These are phyloP conservation scores for Schizochytrium sp. DNA, from an alignment of 108 stramenopile genomes.

Conservation along the genomic window DNA sequence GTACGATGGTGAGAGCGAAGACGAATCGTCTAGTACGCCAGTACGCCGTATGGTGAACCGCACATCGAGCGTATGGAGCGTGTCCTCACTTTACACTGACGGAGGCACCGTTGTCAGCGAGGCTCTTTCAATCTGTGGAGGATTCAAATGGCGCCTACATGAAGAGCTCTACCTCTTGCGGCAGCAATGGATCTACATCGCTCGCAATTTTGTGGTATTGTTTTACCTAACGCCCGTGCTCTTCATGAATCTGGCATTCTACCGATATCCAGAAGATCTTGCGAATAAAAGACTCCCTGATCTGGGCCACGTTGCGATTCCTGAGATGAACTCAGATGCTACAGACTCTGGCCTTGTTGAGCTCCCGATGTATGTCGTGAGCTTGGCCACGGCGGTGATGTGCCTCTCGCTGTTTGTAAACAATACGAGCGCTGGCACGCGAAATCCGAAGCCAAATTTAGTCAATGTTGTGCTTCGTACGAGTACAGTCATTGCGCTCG, in stretches of 20 bases:
- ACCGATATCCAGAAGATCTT: slow-evolving; percentile 13
- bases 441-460: slow-evolving; percentile 33
- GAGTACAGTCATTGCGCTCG: slow-evolving; percentile 6
- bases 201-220: neutral
- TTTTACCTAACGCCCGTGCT: neutral
- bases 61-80: neutral
- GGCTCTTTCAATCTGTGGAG: neutral
- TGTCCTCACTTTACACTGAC: slow-evolving; percentile 13
- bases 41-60: neutral
- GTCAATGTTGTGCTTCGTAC: slow-evolving; percentile 35
- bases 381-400: neutral
- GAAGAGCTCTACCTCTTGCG: slow-evolving; percentile 24
- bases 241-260: slow-evolving; percentile 37
- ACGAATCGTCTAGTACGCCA: no score
- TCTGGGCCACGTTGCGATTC: slow-evolving; percentile 18
- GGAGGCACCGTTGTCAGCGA: slow-evolving; percentile 35
- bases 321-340: neutral
- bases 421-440: slow-evolving; percentile 20
- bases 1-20: no score
- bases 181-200: neutral
- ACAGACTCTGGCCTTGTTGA: slow-evolving; percentile 22
- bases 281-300: neutral
- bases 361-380: slow-evolving; percentile 2
- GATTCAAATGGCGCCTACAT: slow-evolving; percentile 5
- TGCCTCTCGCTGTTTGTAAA: slow-evolving; percentile 43